Evolutionary conservation across 2,329 filamentous ascomycete genomes (phyloP).

Genomic region (Aspergillus vadensis): DNA sequence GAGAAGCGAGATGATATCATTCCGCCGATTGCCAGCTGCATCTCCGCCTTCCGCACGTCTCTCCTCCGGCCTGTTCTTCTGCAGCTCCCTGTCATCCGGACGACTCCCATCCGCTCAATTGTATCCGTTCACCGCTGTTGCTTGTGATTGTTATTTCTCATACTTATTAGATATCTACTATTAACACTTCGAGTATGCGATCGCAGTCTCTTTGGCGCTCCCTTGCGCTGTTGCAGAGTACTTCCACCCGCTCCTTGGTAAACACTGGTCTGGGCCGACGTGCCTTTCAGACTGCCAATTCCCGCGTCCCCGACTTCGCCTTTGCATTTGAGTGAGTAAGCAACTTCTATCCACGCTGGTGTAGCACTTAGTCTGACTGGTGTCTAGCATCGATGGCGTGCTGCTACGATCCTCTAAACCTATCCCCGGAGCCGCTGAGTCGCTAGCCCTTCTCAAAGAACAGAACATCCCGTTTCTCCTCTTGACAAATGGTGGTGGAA

Average conservation of each 20-base stretch:
- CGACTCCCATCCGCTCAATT: not conserved
- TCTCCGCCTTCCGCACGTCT: not conserved
- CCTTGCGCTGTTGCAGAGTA: conserved; percentile 29
- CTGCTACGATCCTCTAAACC: conserved; percentile 78
- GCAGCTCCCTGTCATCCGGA: not conserved
- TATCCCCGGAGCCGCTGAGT: conserved; percentile 74
- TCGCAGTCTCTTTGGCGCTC: conserved; percentile 29
- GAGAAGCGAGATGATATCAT: conserved; percentile 14
- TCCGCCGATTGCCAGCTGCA: not conserved
- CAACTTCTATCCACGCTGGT: not conserved
- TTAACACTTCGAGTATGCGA: conserved; percentile 27
- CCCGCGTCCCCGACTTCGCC: conserved; percentile 43
- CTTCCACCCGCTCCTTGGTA: conserved; percentile 22
- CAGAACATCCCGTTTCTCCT: conserved; percentile 88
- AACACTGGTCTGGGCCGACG: conserved; percentile 21
- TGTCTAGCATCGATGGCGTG: conserved; percentile 82
- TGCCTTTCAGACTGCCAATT: conserved; percentile 33
- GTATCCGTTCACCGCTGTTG: not conserved
- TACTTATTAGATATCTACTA: not conserved
- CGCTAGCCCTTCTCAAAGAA: conserved; percentile 71
- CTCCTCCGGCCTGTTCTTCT: not conserved
- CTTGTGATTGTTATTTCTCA: not conserved
- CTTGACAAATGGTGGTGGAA: conserved; percentile 92
- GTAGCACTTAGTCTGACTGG: conserved; percentile 17
- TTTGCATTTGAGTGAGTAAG: conserved; percentile 50